Percentiles rank a stretch among this genome's conserved stretches.
phyloP scores from a whole-genome alignment of 495 filamentous ascomycete species.

The Penicillium daleae region DNA sequence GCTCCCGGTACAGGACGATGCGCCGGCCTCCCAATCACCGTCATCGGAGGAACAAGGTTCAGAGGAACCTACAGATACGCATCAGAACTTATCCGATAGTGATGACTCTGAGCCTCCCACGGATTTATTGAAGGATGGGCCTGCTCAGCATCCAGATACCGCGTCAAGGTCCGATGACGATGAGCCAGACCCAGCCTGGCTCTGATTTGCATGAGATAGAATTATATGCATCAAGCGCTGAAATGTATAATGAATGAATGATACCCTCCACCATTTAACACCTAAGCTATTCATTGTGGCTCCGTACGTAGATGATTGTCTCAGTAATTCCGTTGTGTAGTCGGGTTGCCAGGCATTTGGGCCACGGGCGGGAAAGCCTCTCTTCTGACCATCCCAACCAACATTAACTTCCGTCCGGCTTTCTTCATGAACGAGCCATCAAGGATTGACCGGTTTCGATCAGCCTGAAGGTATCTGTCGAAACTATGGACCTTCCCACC shows the following conservation, averaged over 20 bases:
- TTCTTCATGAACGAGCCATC: not conserved
- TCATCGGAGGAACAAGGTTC: conserved; percentile 8
- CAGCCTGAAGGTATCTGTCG: not conserved
- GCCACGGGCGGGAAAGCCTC: conserved; percentile 4
- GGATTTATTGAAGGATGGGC: conserved; percentile 43
- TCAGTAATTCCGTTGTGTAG: not conserved
- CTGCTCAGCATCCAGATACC: conserved; percentile 27
- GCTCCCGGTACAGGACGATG: conserved; percentile 19
- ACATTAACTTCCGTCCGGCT: not conserved
- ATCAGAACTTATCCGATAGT: conserved; percentile 27
- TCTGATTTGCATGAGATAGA: conserved; percentile 27
- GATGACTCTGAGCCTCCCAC: conserved; percentile 45
- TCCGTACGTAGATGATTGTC: not conserved
- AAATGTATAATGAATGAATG: not conserved
- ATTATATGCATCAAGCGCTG: not conserved
- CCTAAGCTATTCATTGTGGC: not conserved
- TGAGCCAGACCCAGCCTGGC: conserved; percentile 54
- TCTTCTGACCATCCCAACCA: not conserved
- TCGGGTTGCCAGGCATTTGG: not conserved
- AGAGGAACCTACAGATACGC: conserved; percentile 10
- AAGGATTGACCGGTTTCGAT: not conserved
- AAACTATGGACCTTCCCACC: conserved; percentile 42
- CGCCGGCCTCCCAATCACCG: conserved; percentile 9
- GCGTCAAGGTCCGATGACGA: conserved; percentile 47
- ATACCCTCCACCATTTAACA: not conserved